Evolutionary conservation across 352 stramenopile species (phyloP).

Genomic region (Phytophthora hibernalis): DNA sequence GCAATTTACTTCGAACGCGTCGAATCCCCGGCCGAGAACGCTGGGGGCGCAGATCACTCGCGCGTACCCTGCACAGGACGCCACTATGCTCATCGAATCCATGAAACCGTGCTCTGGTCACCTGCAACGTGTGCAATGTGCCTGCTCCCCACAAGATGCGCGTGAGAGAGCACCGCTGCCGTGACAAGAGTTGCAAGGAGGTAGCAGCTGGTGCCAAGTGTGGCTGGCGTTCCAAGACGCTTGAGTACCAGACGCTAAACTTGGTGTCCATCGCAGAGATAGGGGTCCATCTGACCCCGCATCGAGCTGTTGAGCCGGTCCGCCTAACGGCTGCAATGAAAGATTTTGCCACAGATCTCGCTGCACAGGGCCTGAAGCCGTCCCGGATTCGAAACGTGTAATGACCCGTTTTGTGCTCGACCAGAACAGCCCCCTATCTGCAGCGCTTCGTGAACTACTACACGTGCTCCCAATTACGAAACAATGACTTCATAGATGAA

Average conservation of each 20-base stretch:
- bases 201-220: not conserved
- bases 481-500: too few relatives aligned
- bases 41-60: too few relatives aligned
- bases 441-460: slow-evolving; percentile 15
- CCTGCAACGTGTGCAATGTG: too few relatives aligned
- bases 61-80: slow-evolving; percentile 2
- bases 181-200: slow-evolving; percentile 6
- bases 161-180: not conserved
- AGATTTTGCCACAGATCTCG: not conserved
- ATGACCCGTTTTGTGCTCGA: slow-evolving; percentile 3
- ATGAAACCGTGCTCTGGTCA: slow-evolving; percentile 2
- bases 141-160: slow-evolving; percentile 18
- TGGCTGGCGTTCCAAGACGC: not conserved
- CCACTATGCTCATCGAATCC: slow-evolving; percentile 7
- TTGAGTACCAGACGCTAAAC: not conserved
- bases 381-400: slow-evolving; percentile 5
- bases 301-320: not conserved
- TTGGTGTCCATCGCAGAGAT: not conserved
- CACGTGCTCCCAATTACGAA: not conserved
- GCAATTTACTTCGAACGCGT: too few relatives aligned
- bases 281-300: not conserved
- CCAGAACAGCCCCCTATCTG: not conserved
- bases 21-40: too few relatives aligned
- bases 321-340: not conserved
- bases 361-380: not conserved